These are phyloP conservation scores for Heliamphora exappendiculata DNA, from an alignment of 148 eudicot genomes.

Conservation along the genomic window DNA sequence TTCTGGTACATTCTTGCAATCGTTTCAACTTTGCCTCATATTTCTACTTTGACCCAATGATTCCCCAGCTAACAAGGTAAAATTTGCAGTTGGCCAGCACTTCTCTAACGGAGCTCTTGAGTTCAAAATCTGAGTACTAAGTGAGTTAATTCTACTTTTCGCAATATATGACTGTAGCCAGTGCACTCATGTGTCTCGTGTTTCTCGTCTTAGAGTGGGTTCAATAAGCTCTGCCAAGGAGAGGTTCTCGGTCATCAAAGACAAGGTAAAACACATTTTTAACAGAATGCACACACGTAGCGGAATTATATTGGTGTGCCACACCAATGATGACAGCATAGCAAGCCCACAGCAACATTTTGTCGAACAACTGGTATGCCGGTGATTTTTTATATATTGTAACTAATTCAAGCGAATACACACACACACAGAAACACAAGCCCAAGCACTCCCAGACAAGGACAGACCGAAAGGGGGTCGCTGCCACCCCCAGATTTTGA, in stretches of 20 bases:
- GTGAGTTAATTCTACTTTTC: too few species aligned
- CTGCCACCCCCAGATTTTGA: too few species aligned
- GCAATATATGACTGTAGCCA: not conserved
- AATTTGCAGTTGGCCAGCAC: not conserved
- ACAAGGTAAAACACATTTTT: too few species aligned
- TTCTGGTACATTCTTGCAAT: not conserved
- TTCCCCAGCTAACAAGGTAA: not conserved
- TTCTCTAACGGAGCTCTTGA: not conserved
- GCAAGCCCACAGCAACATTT: not conserved
- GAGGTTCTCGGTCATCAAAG: too few species aligned
- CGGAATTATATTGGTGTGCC: not conserved
- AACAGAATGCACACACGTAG: too few species aligned
- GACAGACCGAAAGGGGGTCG: too few species aligned
- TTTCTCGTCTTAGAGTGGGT: too few species aligned
- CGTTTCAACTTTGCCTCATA: not conserved
- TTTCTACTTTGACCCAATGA: not conserved
- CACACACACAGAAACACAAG: not conserved
- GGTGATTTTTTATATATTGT: not conserved
- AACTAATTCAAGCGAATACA: not conserved
- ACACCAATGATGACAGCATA: not conserved
- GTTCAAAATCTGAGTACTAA: not conserved
- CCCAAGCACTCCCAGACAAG: too few species aligned
- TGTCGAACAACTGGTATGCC: not conserved
- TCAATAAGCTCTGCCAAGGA: too few species aligned
- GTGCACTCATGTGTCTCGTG: too few species aligned